Evolutionary conservation across 2,329 filamentous ascomycete species (phyloP).

Genomic region (Massarina eburnea): DNA sequence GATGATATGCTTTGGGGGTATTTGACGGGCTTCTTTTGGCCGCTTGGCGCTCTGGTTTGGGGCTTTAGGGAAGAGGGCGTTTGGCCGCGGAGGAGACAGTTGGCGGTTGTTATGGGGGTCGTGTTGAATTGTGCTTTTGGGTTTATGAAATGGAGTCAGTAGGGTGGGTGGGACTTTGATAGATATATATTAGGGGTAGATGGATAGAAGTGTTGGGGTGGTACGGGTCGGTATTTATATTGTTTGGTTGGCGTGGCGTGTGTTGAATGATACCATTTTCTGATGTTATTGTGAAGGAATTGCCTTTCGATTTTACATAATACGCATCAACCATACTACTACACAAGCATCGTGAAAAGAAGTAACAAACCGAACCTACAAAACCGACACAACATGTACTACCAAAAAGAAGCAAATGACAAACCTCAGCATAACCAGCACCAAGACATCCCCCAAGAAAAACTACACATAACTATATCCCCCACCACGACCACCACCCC

Average conservation of each 20-base stretch:
- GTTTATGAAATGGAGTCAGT: constrained; percentile 61
- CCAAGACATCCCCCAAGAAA: too few relatives aligned
- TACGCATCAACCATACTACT: too few relatives aligned
- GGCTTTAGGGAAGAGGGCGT: constrained; percentile 83
- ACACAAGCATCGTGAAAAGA: too few relatives aligned
- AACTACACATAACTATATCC: too few relatives aligned
- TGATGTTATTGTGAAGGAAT: too few relatives aligned
- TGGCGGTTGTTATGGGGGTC: constrained; percentile 85
- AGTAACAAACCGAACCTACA: too few relatives aligned
- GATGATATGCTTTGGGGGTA: constrained; percentile 89
- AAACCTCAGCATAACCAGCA: too few relatives aligned
- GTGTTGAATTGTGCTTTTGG: constrained; percentile 78
- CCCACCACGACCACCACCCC: too few relatives aligned
- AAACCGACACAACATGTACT: too few relatives aligned
- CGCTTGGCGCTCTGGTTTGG: constrained; percentile 83
- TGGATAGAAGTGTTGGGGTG: background rate
- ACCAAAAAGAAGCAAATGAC: too few relatives aligned
- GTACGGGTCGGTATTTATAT: background rate
- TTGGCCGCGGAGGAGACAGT: constrained; percentile 79
- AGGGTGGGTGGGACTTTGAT: background rate
- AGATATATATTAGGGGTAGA: background rate
- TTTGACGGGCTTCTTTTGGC: constrained; percentile 93
- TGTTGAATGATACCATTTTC: background rate
- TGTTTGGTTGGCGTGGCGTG: background rate
- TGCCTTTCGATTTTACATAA: too few relatives aligned